Conservation (phyloP, 306 rosid genomes). For the Urtica urens region DNA sequence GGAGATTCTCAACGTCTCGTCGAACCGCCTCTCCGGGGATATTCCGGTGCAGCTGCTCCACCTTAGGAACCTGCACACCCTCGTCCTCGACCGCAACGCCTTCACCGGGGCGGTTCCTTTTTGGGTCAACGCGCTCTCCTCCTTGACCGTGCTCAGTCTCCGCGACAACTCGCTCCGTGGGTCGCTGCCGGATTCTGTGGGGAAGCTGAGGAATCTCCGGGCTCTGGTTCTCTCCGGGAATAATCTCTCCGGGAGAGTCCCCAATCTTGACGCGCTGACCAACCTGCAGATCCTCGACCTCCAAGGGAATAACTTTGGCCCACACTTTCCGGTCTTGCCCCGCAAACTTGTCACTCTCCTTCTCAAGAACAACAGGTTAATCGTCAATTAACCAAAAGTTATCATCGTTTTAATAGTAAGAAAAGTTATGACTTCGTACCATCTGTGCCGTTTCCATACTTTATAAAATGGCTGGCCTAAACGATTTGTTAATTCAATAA, state of each 20-base stretch:
- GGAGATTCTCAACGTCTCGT: slow-evolving; percentile 69
- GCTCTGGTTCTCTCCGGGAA: slow-evolving; percentile 62
- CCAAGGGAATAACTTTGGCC: slow-evolving; percentile 61
- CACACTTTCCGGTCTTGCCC: slow-evolving; percentile 59
- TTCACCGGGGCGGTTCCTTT: slow-evolving; percentile 49
- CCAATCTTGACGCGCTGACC: slow-evolving; percentile 45
- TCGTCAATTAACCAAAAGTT: too few relatives aligned
- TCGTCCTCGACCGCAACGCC: slow-evolving; percentile 60
- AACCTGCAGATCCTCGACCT: slow-evolving; percentile 69
- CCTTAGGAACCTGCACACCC: slow-evolving; percentile 50
- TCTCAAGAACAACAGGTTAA: slow-evolving; percentile 66
- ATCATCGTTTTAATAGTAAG: too few relatives aligned
- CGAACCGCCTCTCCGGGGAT: slow-evolving; percentile 52
- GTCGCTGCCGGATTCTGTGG: slow-evolving; percentile 48
- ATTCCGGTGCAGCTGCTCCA: slow-evolving; percentile 46
- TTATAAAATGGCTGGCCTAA: too few relatives aligned
- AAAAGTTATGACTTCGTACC: too few relatives aligned
- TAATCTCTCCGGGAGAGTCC: slow-evolving; percentile 52
- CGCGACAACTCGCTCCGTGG: slow-evolving; percentile 51
- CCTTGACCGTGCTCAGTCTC: slow-evolving; percentile 62
- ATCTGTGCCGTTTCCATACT: too few relatives aligned
- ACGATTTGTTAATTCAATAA: too few relatives aligned
- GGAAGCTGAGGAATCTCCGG: slow-evolving; percentile 36
- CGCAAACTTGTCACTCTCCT: slow-evolving; percentile 46
- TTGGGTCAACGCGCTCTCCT: slow-evolving; percentile 45